phyloP scores from a whole-genome alignment of 2,329 filamentous ascomycete species.

The Diaporthe capsici region DNA sequence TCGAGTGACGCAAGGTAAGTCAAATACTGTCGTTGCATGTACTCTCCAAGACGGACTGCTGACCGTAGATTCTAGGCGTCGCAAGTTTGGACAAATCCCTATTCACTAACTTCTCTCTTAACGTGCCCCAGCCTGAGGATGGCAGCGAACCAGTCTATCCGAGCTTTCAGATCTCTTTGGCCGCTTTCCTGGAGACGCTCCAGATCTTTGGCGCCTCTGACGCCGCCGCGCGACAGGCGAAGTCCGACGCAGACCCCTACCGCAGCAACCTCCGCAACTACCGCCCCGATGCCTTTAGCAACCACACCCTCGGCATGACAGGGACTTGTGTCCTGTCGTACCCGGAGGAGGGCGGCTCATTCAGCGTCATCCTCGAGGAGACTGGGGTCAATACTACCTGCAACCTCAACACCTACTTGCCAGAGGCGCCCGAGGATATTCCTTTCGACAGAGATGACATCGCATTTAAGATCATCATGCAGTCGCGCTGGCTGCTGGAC shows the following conservation, averaged over 20 bases:
- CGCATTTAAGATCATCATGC: constrained; percentile 95
- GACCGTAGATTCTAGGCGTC: constrained; percentile 63
- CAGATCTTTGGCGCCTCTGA: constrained; percentile 95
- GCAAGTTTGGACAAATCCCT: constrained; percentile 90
- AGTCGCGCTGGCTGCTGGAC: constrained; percentile 79
- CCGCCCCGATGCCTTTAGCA: constrained; percentile 82
- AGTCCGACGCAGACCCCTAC: constrained; percentile 71
- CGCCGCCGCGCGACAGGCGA: constrained; percentile 69
- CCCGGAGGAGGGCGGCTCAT: constrained; percentile 78
- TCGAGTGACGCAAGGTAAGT: constrained; percentile 88
- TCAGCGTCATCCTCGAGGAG: constrained; percentile 90
- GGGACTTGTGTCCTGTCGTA: constrained; percentile 91
- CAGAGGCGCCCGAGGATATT: constrained; percentile 82
- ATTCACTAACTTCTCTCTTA: constrained; percentile 87
- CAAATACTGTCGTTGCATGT: constrained; percentile 24
- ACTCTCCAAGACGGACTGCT: constrained; percentile 49
- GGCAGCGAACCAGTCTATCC: constrained; percentile 65
- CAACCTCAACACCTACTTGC: constrained; percentile 89
- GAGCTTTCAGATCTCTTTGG: constrained; percentile 88
- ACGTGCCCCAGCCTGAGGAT: constrained; percentile 59
- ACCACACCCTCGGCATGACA: constrained; percentile 84
- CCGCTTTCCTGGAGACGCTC: constrained; percentile 90
- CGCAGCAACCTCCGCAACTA: constrained; percentile 74
- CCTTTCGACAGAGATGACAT: constrained; percentile 87
- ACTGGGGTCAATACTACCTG: constrained; percentile 89